Base-by-base conservation (phyloP, 2,329 filamentous ascomycete genomes). In the Pseudopithomyces chartarum region DNA sequence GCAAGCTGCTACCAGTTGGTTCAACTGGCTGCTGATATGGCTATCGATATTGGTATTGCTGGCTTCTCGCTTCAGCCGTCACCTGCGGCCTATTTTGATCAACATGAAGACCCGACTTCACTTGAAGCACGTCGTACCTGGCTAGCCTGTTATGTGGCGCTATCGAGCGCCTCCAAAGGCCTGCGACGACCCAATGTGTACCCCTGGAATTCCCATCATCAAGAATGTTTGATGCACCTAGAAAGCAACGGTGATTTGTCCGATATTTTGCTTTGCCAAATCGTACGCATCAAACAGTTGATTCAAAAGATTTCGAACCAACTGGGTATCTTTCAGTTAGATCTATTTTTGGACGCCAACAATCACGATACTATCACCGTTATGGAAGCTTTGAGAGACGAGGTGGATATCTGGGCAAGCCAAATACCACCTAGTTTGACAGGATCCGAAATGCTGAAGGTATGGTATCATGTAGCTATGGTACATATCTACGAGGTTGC, bases 1-100 rank as follows among this genome's bases (percentile, higher is more conserved):
- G 62, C 56, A 15, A 68, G 66, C 51, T 66, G 65, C 44, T 69
- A 65, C 33, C 68, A 69, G 33, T 55, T 69, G 38, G 40, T 68
- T 10, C 67, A 68, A 49, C 52, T 69, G n/a, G 68, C 68, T 50
- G 56, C 60, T 10, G 68, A 70, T 17, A 69, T 70, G 66, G 65
- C 68, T 10, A 65, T 69, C 11, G 68, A 70, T n/a, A 48, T 70
- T 15, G 67, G 64, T 2, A 68, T 70, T 10, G 68, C 63, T 8
- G 68, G 68, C 13, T 50, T 54, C 26, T 61, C 61, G 22, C 53
- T 67, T 42, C 63, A 64, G 52, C 66, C 67, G 5, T 63, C 67
- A 42, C 65, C 67, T 1, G 58, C 50, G 26, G 61, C 67, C 3
- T 70, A 62, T 40, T 70, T 70, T 23, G 55, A 29, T 10, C 59